Conservation (phyloP, 139 green algal species). For the Chloropicon primus region DNA sequence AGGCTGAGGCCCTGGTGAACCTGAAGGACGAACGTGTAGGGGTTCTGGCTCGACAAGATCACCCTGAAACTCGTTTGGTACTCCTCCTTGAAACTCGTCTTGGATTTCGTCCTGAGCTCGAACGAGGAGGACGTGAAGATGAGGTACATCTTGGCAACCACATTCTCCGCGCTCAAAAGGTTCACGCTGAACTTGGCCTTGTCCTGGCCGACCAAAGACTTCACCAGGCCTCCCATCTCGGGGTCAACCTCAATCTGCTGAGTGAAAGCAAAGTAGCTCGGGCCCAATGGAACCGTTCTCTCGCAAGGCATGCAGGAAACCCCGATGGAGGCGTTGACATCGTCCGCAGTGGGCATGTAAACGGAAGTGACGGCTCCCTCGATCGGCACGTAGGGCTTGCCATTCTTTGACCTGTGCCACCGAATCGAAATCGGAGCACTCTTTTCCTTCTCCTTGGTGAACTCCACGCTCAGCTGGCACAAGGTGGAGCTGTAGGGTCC, state of each 20-base stretch:
- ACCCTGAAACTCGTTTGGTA: conserved; percentile 5
- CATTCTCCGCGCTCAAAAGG: background rate
- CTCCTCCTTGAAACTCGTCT: conserved; percentile 1
- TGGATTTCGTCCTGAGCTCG: background rate
- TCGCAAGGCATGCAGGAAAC: conserved; percentile 1
- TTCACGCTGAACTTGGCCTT: conserved; percentile 7
- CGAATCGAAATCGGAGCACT: background rate
- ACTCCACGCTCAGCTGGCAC: background rate
- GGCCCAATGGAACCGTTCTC: background rate
- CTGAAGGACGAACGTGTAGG: conserved; percentile 6
- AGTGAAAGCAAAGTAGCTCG: background rate
- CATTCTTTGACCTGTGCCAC: conserved; percentile 3
- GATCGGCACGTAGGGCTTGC: background rate
- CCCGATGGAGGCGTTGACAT: conserved; percentile 1
- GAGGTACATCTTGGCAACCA: background rate
- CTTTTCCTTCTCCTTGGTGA: background rate
- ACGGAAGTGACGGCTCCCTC: background rate
- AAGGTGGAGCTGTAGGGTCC: conserved; percentile 5
- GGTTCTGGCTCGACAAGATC: conserved; percentile 2
- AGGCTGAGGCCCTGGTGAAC: background rate
- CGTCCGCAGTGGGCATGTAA: conserved; percentile 9
- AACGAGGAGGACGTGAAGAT: background rate
- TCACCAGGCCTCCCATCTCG: conserved; percentile 1
- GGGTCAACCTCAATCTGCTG: conserved; percentile 4
- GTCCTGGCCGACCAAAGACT: background rate